Conservation (phyloP, 2,329 filamentous ascomycete genomes). For the Penicillium concentricum region DNA sequence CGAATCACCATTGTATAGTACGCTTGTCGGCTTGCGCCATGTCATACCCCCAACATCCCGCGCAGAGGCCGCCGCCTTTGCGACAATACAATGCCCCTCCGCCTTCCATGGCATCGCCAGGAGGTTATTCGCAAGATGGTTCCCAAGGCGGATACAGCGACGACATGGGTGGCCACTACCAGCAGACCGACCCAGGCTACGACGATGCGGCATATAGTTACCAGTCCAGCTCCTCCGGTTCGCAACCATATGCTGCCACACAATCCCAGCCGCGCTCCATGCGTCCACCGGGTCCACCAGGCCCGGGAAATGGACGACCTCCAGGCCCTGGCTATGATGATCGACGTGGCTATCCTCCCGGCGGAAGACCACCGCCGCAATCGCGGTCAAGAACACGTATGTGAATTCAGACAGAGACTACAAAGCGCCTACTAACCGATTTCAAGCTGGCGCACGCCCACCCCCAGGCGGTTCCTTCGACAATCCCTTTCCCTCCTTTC, state of each 20-base stretch:
- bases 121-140: slow-evolving; percentile 29
- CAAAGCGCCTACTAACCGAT: slow-evolving; percentile 6
- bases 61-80: slow-evolving; percentile 35
- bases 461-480: slow-evolving; percentile 48
- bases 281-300: slow-evolving; percentile 31
- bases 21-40: slow-evolving; percentile 23
- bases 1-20: background rate
- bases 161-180: slow-evolving; percentile 27
- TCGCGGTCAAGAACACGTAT: slow-evolving; percentile 36
- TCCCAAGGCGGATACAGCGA: slow-evolving; percentile 28
- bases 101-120: slow-evolving; percentile 21
- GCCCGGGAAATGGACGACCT: slow-evolving; percentile 29
- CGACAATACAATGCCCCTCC: slow-evolving; percentile 30
- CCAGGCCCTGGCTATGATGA: slow-evolving; percentile 23
- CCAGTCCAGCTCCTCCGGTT: slow-evolving; percentile 25
- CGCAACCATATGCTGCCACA: slow-evolving; percentile 27
- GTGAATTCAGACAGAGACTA: slow-evolving; percentile 14
- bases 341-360: slow-evolving; percentile 26
- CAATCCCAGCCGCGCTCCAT: slow-evolving; percentile 32
- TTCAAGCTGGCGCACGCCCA: slow-evolving; percentile 19
- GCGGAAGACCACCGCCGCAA: slow-evolving; percentile 31
- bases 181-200: slow-evolving; percentile 26
- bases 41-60: slow-evolving; percentile 36
- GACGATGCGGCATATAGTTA: slow-evolving; percentile 29
- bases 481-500: slow-evolving; percentile 51